Evolutionary conservation across 768 basidiomycete species (phyloP).

Genomic region (Brasilioporus rufonigricans): DNA sequence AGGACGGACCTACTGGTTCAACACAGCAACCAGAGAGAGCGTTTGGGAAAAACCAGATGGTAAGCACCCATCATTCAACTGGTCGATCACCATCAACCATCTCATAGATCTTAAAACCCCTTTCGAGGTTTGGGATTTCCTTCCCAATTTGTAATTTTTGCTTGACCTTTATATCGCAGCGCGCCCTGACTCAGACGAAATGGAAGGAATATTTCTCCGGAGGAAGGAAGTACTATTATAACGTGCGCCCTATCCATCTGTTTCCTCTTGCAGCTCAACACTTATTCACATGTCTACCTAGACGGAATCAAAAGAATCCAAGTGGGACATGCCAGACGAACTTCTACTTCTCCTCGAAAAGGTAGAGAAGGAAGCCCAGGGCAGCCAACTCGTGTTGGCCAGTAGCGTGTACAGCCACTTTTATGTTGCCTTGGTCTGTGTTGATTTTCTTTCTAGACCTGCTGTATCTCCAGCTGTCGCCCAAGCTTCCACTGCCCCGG

Average conservation of each 20-base stretch:
- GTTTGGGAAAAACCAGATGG: slow-evolving; percentile 99
- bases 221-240: slow-evolving; percentile 88
- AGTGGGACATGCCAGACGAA: slow-evolving; percentile 98
- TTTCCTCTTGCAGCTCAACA: neutral
- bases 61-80: slow-evolving; percentile 32
- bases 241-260: slow-evolving; percentile 45
- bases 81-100: slow-evolving; percentile 1
- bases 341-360: slow-evolving; percentile 80
- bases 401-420: slow-evolving; percentile 21
- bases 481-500: slow-evolving; percentile 39
- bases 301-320: slow-evolving; percentile 88
- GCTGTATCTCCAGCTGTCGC: slow-evolving; percentile 43
- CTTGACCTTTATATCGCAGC: slow-evolving; percentile 41
- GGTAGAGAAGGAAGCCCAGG: slow-evolving; percentile 71
- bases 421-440: neutral
- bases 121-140: slow-evolving; percentile 64
- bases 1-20: slow-evolving; percentile 98
- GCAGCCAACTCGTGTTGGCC: slow-evolving; percentile 37
- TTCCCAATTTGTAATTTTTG: neutral
- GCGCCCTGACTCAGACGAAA: slow-evolving; percentile 82
- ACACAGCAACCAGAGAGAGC: slow-evolving; percentile 81
- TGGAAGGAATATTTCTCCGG: slow-evolving; percentile 98
- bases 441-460: slow-evolving; percentile 19
- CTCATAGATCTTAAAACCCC: slow-evolving; percentile 79
- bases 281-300: slow-evolving; percentile 31